Evolutionary conservation across 2,329 filamentous ascomycete species (phyloP), one percentile per base, ranked within the genome.

Genomic region (Curvularia hawaiiensis): DNA sequence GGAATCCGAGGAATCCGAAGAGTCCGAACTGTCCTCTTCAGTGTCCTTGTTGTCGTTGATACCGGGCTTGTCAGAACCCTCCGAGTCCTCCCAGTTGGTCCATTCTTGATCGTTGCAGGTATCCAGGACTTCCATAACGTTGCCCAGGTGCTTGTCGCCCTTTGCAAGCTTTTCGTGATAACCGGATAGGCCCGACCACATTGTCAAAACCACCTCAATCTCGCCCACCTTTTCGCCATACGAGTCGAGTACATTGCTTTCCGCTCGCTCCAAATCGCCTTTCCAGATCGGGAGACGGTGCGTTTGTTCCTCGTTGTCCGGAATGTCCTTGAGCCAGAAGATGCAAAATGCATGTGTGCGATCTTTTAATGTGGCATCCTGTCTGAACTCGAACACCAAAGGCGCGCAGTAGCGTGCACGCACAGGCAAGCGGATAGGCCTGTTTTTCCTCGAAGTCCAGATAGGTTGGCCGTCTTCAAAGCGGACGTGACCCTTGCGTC

Each of bases 241-340:
- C 11, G 83, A 1, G 78, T 75, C 41, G 74, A 84, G 52, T 43
- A 77, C 39, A 64, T 83, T 73, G 52, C 75, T 75, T 39, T 82
- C 79, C 0, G 84, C 85, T 11, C 82, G 81, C 71, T 83, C 73
- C 70, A 87, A 79, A 63, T 88, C 83, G 24, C 88, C 87, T 68
- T 86, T 88, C 85, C 87, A 92, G 3, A 92, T 82, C 5, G 84
- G 76, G 3, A 92, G 69, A 4, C 79, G 81, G 9, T 89, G 65
- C 0, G 82, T 84, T 43, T 80, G 78, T 51, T 87, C 82, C 65
- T 90, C 84, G 58, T 90, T 89, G 56, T 92, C 89, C 0, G 82
- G 77, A 0, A 92, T 79, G n/a, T 90, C 85, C 61, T 86, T 85
- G 18, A 91, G 79, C 89, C 89, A 91, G 2, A 90, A 76, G 2